Base-by-base conservation (phyloP, 1,139 yeast species). In the Zygoascus meyerae region DNA sequence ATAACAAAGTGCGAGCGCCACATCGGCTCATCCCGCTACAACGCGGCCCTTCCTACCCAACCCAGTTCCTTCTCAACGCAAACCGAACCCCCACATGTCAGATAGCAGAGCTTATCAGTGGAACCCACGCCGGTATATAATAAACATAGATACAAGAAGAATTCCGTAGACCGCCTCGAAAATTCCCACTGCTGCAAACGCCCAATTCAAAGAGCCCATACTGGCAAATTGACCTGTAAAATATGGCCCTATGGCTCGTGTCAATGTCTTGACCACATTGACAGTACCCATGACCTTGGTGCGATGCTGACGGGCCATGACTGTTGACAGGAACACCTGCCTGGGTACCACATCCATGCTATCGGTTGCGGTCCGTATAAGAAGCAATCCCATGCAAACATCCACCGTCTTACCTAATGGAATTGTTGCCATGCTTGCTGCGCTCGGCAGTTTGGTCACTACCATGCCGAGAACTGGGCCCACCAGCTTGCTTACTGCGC, bases 331-430 rank as follows among this genome's bases (percentile, higher is more conserved):
- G 38, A 89, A 69, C 3, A 87, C 78, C 63, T 87, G 95, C 46
- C 97, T 74, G 6, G 96, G 95, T 1, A 87, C 94, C 28, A 87
- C 95, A 61, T 89, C 97, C 92, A 87, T 86, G 0, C 89, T 77
- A 2, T 81, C 72, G 1, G 89, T 73, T 1, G 78, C 66, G 47
- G 77, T 75, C 49, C 83, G 73, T 14, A 74, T 60, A 16, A 79
- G 52, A 34, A 79, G 63, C 11, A 67, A 53, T 1, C 58, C 51
- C 56, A 72, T 59, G 0, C 74, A 71, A 4, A 57, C 48, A 14
- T 42, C 32, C 28, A 50, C 45, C n/a, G 42, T 47, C 2, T 57
- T 46, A 4, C 66, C 62, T 12, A 74, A 58, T 5, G 92, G 83
- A 3, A 75, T 70, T 2, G 79, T 59, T 0, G 81, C 77, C 57